phyloP scores from a whole-genome alignment of 2,329 filamentous ascomycete genomes.

The Ceratocystis harringtonii region DNA sequence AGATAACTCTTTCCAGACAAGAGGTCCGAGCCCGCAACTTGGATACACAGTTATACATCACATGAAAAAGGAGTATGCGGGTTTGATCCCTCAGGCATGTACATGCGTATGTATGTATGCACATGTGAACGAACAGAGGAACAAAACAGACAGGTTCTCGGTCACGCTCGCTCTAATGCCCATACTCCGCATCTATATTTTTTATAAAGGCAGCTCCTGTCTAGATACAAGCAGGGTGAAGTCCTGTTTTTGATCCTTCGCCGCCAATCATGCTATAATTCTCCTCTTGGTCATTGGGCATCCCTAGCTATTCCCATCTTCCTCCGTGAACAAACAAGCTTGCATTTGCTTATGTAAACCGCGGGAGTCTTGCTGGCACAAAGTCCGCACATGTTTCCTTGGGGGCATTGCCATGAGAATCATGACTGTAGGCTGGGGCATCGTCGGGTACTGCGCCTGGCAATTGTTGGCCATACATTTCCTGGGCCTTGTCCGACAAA shows the following conservation, averaged over 20 bases:
- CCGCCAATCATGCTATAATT: neutral
- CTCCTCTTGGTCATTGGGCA: neutral
- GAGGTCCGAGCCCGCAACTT: neutral
- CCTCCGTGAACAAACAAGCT: neutral
- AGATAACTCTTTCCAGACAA: neutral
- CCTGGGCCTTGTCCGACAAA: slow-evolving; percentile 10
- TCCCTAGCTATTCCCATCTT: neutral
- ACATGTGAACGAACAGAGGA: neutral
- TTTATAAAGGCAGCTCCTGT: neutral
- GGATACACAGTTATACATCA: neutral
- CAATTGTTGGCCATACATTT: neutral
- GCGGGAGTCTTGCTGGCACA: slow-evolving; percentile 43
- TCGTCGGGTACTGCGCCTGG: neutral
- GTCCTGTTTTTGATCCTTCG: slow-evolving; percentile 1
- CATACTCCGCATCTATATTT: neutral
- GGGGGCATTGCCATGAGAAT: neutral
- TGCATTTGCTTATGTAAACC: slow-evolving; percentile 30
- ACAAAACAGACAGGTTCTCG: neutral
- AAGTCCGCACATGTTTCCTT: slow-evolving; percentile 26
- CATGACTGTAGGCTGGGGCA: slow-evolving; percentile 1
- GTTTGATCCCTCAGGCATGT: neutral
- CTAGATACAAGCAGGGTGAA: slow-evolving; percentile 1
- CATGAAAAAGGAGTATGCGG: neutral
- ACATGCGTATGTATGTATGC: neutral
- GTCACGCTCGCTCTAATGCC: too few species aligned